phyloP scores from a whole-genome alignment of 768 basidiomycete species.

The Hebeloma cylindrosporum region DNA sequence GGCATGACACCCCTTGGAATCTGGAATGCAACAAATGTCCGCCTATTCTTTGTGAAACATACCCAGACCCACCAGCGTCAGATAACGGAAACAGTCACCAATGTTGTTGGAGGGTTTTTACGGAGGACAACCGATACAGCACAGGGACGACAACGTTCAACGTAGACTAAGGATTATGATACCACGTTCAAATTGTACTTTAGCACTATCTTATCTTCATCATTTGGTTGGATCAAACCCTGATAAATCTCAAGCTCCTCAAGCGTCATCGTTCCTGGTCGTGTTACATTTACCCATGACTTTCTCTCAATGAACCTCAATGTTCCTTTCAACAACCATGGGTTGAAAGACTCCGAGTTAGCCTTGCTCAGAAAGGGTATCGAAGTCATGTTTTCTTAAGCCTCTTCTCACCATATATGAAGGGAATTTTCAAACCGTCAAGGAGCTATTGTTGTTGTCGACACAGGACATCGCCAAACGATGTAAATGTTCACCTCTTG shows the following conservation, averaged over 20 bases:
- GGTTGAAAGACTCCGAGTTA: conserved; percentile 21
- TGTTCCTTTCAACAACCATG: conserved; percentile 12
- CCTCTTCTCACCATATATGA: not conserved
- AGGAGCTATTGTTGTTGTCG: conserved; percentile 51
- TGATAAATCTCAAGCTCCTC: too few species aligned
- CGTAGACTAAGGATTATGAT: not conserved
- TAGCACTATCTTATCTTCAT: too few species aligned
- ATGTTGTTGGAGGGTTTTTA: conserved; percentile 77
- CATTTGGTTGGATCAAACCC: too few species aligned
- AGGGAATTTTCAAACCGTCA: conserved; percentile 50
- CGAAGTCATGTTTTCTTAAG: not conserved
- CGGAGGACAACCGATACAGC: conserved; percentile 45
- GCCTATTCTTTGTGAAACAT: conserved; percentile 90
- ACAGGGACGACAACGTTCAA: conserved; percentile 9
- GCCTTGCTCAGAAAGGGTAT: conserved; percentile 34
- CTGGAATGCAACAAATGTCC: conserved; percentile 89
- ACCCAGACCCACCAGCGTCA: conserved; percentile 67
- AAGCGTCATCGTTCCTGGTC: too few species aligned
- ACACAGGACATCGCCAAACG: conserved; percentile 54
- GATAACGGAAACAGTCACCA: conserved; percentile 76
- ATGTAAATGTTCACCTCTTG: conserved; percentile 50
- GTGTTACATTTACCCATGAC: conserved; percentile 6
- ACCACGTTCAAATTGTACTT: not conserved
- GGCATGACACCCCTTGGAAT: conserved; percentile 85
- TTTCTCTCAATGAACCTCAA: conserved; percentile 12